These are phyloP conservation scores for Xylariaceae sp. DNA, from an alignment of 2,329 filamentous ascomycete species.

Conservation along the genomic window DNA sequence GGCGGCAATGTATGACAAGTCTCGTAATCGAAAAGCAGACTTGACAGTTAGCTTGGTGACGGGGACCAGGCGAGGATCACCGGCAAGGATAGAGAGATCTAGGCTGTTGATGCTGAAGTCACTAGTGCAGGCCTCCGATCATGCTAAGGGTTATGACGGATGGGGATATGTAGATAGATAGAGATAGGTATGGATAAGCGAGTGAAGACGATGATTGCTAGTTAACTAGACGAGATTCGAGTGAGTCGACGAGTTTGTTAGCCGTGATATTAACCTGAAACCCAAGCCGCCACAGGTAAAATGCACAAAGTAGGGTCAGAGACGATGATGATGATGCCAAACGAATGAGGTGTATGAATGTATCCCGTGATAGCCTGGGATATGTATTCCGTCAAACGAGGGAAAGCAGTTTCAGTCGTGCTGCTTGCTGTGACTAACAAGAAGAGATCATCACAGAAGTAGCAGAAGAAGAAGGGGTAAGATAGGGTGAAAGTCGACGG, in stretches of 20 bases:
- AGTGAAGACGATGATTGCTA: conserved; percentile 1
- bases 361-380: neutral
- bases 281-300: neutral
- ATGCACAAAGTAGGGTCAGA: neutral
- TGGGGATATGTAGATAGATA: no score
- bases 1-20: conserved; percentile 17
- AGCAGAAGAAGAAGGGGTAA: neutral
- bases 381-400: neutral
- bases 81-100: neutral
- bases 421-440: neutral
- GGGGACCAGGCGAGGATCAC: neutral
- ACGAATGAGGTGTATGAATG: neutral
- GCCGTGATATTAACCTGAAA: neutral
- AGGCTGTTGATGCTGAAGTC: neutral
- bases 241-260: neutral
- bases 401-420: neutral
- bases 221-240: neutral
- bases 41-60: neutral
- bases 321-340: neutral
- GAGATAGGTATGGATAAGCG: neutral
- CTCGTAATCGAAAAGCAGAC: conserved; percentile 22
- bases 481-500: conserved; percentile 4
- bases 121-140: neutral
- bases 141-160: neutral
- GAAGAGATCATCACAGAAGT: no score